Conservation (phyloP, 1,139 yeast genomes). For the Magnusiomyces sp. region DNA sequence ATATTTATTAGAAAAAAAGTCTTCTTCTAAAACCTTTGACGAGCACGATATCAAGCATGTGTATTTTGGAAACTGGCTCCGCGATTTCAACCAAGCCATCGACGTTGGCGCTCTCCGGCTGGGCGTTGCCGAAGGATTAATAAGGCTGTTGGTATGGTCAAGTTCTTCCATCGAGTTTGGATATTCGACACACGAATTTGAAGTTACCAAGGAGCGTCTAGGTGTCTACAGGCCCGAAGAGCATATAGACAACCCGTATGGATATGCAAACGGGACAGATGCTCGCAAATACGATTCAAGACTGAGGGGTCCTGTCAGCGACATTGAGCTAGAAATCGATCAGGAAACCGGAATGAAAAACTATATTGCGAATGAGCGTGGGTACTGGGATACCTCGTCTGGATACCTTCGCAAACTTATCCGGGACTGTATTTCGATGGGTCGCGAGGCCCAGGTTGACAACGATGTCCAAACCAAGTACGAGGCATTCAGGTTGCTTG, state of each 20-base stretch:
- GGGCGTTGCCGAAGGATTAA: conserved; percentile 19
- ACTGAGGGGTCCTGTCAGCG: conserved; percentile 21
- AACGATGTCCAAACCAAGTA: conserved; percentile 12
- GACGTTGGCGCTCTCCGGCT: conserved; percentile 23
- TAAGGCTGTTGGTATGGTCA: conserved; percentile 22
- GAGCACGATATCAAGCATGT: conserved; percentile 21
- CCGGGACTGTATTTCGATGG: conserved; percentile 19
- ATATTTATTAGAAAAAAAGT: too few relatives aligned
- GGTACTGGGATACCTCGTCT: conserved; percentile 24
- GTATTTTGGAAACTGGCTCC: conserved; percentile 26
- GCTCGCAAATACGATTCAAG: conserved; percentile 18
- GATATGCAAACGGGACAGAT: conserved; percentile 20
- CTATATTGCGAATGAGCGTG: conserved; percentile 22
- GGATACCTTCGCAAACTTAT: conserved; percentile 19
- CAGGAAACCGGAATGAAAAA: conserved; percentile 24
- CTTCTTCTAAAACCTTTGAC: conserved; percentile 23
- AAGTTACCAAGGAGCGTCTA: conserved; percentile 23
- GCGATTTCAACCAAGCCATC: conserved; percentile 25
- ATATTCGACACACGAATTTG: conserved; percentile 25
- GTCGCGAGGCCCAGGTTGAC: conserved; percentile 16
- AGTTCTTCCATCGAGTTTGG: conserved; percentile 24
- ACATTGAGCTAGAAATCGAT: conserved; percentile 22
- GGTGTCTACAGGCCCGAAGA: conserved; percentile 25
- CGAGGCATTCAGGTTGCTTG: conserved; percentile 23
- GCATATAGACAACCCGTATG: conserved; percentile 25